These are phyloP conservation scores for Scedosporium apiospermum DNA, from an alignment of 2,329 filamentous ascomycete species.

Conservation along the genomic window DNA sequence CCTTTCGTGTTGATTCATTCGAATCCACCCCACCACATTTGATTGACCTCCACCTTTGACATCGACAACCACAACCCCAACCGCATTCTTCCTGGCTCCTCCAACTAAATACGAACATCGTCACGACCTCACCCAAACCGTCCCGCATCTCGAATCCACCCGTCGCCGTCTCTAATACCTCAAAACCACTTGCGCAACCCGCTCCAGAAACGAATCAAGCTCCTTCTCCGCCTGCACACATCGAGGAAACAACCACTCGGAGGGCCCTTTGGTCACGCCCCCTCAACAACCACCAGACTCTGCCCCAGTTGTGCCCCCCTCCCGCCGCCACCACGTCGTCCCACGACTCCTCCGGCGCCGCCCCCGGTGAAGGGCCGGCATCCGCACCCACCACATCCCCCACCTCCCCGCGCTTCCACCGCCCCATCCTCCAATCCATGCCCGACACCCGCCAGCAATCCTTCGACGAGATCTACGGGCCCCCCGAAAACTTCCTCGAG, in stretches of 20 bases:
- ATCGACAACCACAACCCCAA: too few species aligned
- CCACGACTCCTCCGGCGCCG: not conserved
- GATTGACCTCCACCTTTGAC: not conserved
- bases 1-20: not conserved
- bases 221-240: not conserved
- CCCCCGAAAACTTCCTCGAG: slow-evolving; percentile 97
- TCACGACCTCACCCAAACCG: not conserved
- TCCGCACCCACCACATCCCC: slow-evolving; percentile 13
- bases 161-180: not conserved
- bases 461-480: slow-evolving; percentile 98
- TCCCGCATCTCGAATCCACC: not conserved
- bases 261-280: not conserved
- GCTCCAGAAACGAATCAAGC: not conserved
- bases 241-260: not conserved
- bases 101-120: not conserved
- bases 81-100: not conserved
- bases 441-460: slow-evolving; percentile 77
- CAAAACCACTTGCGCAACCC: not conserved
- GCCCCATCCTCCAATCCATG: slow-evolving; percentile 55
- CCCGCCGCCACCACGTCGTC: slow-evolving; percentile 5
- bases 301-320: not conserved
- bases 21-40: not conserved
- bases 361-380: not conserved
- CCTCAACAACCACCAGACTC: not conserved
- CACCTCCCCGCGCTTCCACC: slow-evolving; percentile 29